A percentile compares a stretch with the other conserved stretches of the same genome.
These are phyloP conservation scores for Lactarius vividus DNA, from an alignment of 768 basidiomycete species.

Conservation along the genomic window DNA sequence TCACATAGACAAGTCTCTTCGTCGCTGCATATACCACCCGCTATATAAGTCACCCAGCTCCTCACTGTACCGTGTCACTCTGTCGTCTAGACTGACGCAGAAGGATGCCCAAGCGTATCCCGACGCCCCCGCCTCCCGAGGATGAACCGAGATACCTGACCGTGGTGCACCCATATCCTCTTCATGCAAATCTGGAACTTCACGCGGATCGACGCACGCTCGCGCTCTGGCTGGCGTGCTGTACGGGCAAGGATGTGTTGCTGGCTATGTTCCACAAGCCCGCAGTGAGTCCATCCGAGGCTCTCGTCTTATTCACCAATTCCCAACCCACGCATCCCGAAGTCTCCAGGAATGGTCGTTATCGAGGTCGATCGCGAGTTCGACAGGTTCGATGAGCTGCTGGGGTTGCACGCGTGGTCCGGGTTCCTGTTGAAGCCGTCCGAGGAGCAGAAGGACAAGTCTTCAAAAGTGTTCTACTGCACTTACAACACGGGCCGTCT, in stretches of 20 bases:
- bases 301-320: background rate
- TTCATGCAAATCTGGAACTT: conserved; percentile 42
- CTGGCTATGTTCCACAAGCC: conserved; percentile 47
- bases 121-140: conserved; percentile 43
- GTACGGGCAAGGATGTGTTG: conserved; percentile 37
- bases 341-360: conserved; percentile 47
- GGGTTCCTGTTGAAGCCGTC: conserved; percentile 38
- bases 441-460: conserved; percentile 32
- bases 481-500: conserved; percentile 37
- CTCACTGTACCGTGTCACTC: background rate
- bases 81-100: background rate
- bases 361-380: conserved; percentile 41
- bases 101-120: conserved; percentile 42
- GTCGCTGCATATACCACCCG: background rate
- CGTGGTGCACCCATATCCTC: conserved; percentile 46
- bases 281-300: conserved; percentile 35
- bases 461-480: conserved; percentile 43
- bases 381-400: conserved; percentile 35
- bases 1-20: background rate
- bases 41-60: too few species aligned
- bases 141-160: conserved; percentile 47
- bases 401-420: conserved; percentile 45
- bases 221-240: conserved; percentile 45
- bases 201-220: conserved; percentile 39
- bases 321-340: background rate